Evolutionary conservation across 129 eudicot genomes (phyloP), one percentile per base, ranked within the genome.

Genomic region (Lactuca sativa): DNA sequence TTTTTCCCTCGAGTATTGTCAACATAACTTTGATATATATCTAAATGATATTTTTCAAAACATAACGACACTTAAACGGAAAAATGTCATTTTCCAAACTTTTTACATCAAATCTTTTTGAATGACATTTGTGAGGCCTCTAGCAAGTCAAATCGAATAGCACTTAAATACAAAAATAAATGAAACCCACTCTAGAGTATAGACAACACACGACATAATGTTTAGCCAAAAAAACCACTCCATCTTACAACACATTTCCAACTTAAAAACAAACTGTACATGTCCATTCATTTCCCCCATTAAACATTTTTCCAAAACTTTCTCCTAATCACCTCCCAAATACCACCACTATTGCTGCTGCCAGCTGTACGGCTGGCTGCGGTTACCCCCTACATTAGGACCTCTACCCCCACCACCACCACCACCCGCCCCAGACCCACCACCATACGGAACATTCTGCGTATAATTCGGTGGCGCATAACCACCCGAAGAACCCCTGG

Each of bases 291-390:
- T 15, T 25, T 25, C 30, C 75, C 30, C 18, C 51, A 13, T 51
- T 54, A 51, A 53, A 59, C 74, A 14, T 5, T 10, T 43, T 56
- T 62, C 32, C 76, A 32, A 62, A 69, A 69, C 80, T 69, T 17
- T 51, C 69, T 51, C 52, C 54, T 44, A 31, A 37, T 68, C 80
- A 60, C 64, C 70, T 3, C 7, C 36, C 69, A 52, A 51, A 38
- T 21, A 25, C 30, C 30, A 25, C 30, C 30, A 62, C 76, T 69
- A 77, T 57, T 69, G 76, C 59, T 84, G 95, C 76, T 77, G 95
- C 96, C 96, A 90, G 44, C 78, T 78, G 51, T 82, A 84, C 13
- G 78, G 85, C 77, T 84, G 95, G 76, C 84, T 90, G 12, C 89
- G 83, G 14, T 77, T 86, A 48, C 86, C 80, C 3, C 81, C 70